phyloP scores from a whole-genome alignment of 805 yeast genomes.

The Yarrowia sp. region DNA sequence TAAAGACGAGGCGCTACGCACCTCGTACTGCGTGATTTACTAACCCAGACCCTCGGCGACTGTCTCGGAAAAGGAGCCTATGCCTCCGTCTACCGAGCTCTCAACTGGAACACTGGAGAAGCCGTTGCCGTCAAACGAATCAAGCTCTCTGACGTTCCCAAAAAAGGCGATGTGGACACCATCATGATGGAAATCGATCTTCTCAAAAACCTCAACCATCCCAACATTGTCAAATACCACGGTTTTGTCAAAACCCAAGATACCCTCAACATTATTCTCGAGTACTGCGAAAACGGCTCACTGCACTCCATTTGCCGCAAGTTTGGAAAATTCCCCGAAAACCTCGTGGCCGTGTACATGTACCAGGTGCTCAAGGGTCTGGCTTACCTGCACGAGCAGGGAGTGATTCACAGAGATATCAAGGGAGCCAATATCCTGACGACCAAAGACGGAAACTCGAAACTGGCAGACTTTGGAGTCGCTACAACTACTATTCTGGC shows the following conservation, averaged over 20 bases:
- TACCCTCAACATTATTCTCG: constrained; percentile 58
- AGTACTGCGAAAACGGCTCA: constrained; percentile 65
- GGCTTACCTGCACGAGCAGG: constrained; percentile 63
- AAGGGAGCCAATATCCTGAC: constrained; percentile 71
- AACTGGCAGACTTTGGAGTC: constrained; percentile 75
- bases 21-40: not conserved
- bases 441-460: constrained; percentile 59
- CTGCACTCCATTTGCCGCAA: constrained; percentile 51
- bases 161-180: constrained; percentile 37
- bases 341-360: constrained; percentile 48
- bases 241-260: constrained; percentile 58
- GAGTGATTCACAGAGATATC: constrained; percentile 73
- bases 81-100: constrained; percentile 79
- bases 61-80: constrained; percentile 88
- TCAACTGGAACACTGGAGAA: constrained; percentile 60
- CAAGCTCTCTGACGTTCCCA: constrained; percentile 43
- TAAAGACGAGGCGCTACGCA: too few relatives aligned
- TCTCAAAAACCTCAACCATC: constrained; percentile 60
- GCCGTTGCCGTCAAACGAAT: constrained; percentile 80
- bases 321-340: constrained; percentile 56
- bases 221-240: constrained; percentile 63
- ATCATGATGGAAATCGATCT: constrained; percentile 67
- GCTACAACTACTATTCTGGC: constrained; percentile 47
- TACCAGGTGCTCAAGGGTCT: constrained; percentile 58
- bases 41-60: constrained; percentile 43